Evolutionary conservation across 2,329 filamentous ascomycete species (phyloP), one percentile per base, ranked within the genome.

Genomic region (Aureobasidium sp.): DNA sequence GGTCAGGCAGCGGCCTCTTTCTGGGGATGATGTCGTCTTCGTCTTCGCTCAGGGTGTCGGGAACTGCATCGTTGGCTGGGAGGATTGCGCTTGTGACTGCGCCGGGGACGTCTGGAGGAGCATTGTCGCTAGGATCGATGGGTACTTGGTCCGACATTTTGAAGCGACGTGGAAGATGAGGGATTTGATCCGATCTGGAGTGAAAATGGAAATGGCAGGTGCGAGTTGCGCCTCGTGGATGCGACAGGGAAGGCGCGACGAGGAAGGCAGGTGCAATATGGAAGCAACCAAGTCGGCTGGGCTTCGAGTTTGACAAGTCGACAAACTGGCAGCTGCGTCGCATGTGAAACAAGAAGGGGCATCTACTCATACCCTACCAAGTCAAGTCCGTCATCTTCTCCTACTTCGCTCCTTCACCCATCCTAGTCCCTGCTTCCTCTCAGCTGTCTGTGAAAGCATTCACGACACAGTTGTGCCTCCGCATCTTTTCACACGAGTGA

Each of bases 71-170:
- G 19, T 61, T 54, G 22, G 54, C 63, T 16, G 64, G 62, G 12
- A 64, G 61, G 5, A 66, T 62, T 8, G 62, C 62, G 55, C 60
- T 65, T 14, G 65, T 66, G 48, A 68, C 61, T 32, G 58, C 34
- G 16, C 54, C 56, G 12, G 48, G 55, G 8, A 55, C 19, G n/a
- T 40, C 32, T n/a, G 44, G 37, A 35, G 16, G 19, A 22, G 44
- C 52, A 5, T 50, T 34, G 11, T 45, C 40, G 21, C n/a, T 41
- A 16, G 22, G 32, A 11, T 52, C 38, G 14, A 29, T 35, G 22
- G 38, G 40, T 29, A 40, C 29, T 30, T 50, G 29, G 34, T 50
- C 45, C 24, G 45, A 38, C 45, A 50, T 50, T 24, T 7, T 41
- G 48, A 17, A 22, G 27, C 10, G 7, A 6, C n/a, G 5, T 19